phyloP scores from a whole-genome alignment of 2,329 filamentous ascomycete species.

The Fusarium aywerte region DNA sequence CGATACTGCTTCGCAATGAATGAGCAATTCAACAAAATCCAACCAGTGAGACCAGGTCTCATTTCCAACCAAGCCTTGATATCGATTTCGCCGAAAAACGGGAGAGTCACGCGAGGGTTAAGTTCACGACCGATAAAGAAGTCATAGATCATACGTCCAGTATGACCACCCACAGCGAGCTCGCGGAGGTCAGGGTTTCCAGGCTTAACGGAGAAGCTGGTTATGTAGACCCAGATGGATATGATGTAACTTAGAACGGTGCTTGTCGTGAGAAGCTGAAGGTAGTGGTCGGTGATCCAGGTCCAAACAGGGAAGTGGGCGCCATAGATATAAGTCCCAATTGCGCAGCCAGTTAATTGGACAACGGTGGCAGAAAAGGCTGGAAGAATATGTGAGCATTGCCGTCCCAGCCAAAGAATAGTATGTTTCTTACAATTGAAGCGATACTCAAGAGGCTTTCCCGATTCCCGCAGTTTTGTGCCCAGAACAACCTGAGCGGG shows the following conservation, averaged over 20 bases:
- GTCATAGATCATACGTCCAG: constrained; percentile 87
- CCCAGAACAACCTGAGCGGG: constrained; percentile 77
- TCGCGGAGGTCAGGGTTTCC: constrained; percentile 77
- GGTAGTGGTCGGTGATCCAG: constrained; percentile 87
- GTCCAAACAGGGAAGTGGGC: constrained; percentile 86
- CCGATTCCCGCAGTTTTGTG: constrained; percentile 69
- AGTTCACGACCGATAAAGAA: constrained; percentile 97
- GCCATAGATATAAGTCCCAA: constrained; percentile 79
- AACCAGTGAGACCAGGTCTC: constrained; percentile 86
- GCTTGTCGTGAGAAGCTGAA: constrained; percentile 84
- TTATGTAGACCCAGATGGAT: constrained; percentile 79
- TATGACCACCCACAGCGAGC: constrained; percentile 80
- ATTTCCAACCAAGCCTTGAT: constrained; percentile 90
- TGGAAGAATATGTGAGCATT: constrained; percentile 48
- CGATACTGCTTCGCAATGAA: constrained; percentile 89
- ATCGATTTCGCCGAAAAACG: constrained; percentile 83
- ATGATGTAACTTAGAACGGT: constrained; percentile 77
- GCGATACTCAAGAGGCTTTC: constrained; percentile 79
- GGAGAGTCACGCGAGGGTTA: constrained; percentile 82
- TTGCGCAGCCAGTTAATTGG: constrained; percentile 72
- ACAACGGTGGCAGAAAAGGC: constrained; percentile 78
- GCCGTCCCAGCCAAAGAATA: background rate
- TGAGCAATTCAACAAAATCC: constrained; percentile 82
- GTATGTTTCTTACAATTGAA: constrained; percentile 69
- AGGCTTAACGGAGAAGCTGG: constrained; percentile 79